These are phyloP conservation scores for Psidium friedrichsthalianum DNA, from an alignment of 345 rosid genomes.

Conservation along the genomic window DNA sequence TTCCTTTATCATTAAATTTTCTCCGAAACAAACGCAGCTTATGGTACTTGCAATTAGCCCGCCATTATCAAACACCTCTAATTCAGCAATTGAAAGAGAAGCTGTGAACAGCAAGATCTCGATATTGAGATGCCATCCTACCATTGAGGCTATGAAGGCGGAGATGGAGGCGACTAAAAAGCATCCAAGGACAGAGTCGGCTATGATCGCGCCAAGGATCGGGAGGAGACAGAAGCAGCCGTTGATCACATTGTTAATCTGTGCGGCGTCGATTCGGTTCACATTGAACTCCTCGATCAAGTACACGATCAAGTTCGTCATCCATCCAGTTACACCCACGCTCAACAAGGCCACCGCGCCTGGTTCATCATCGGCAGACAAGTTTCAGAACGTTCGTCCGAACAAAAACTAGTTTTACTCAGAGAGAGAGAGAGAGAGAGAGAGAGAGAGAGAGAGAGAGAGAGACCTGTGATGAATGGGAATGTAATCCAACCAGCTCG, in stretches of 20 bases:
- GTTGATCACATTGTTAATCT: conserved; percentile 8
- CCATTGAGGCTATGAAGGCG: conserved; percentile 18
- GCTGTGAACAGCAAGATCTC: background rate
- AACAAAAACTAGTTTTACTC: background rate
- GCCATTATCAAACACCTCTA: background rate
- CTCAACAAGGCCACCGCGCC: background rate
- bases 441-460: background rate
- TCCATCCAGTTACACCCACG: conserved; percentile 17
- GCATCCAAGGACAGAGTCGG: conserved; percentile 38
- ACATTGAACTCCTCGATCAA: conserved; percentile 14
- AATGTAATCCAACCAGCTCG: conserved; percentile 39
- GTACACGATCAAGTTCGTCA: conserved; percentile 18
- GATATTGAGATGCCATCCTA: background rate
- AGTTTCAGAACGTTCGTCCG: background rate
- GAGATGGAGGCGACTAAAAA: conserved; percentile 16
- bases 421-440: background rate
- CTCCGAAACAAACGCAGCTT: background rate
- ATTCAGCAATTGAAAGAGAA: background rate
- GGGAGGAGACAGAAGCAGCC: conserved; percentile 11
- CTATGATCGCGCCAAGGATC: conserved; percentile 14
- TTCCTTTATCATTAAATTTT: background rate
- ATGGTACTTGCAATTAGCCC: background rate
- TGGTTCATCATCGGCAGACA: background rate
- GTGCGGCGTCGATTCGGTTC: conserved; percentile 16
- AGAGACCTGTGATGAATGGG: conserved; percentile 36